phyloP scores from a whole-genome alignment of 495 filamentous ascomycete species.

The Podospora didyma region DNA sequence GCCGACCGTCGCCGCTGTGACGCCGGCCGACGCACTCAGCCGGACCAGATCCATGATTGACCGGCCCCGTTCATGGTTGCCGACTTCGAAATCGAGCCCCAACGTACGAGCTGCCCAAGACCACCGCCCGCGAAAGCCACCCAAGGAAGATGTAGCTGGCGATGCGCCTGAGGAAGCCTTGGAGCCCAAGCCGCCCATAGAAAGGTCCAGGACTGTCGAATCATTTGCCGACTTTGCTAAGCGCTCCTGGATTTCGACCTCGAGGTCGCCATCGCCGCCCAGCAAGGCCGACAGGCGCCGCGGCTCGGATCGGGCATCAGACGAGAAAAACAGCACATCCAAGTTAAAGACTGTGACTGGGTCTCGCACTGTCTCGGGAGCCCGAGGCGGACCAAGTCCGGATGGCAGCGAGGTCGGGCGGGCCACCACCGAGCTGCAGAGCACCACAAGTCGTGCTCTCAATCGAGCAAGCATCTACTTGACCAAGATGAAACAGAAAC shows the following conservation, averaged over 20 bases:
- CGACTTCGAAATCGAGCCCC: conserved; percentile 37
- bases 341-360: conserved; percentile 23
- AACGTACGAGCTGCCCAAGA: conserved; percentile 21
- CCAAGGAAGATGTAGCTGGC: conserved; percentile 21
- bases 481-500: conserved; percentile 39
- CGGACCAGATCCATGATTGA: conserved; percentile 36
- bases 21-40: conserved; percentile 24
- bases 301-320: conserved; percentile 3
- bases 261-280: conserved; percentile 58
- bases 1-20: conserved; percentile 6
- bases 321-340: conserved; percentile 12
- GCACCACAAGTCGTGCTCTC: conserved; percentile 22
- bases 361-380: conserved; percentile 22
- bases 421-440: conserved; percentile 23
- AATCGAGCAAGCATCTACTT: conserved; percentile 35
- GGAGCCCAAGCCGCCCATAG: conserved; percentile 17
- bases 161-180: conserved; percentile 4
- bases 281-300: conserved; percentile 19
- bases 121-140: conserved; percentile 17
- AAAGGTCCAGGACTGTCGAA: conserved; percentile 44
- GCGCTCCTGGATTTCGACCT: conserved; percentile 62
- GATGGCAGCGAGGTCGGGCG: conserved; percentile 21
- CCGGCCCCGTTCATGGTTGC: conserved; percentile 43
- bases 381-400: conserved; percentile 24
- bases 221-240: conserved; percentile 63